These are phyloP conservation scores for Arthrobotrys pseudoclavata DNA, from an alignment of 2,329 filamentous ascomycete genomes.

Conservation along the genomic window DNA sequence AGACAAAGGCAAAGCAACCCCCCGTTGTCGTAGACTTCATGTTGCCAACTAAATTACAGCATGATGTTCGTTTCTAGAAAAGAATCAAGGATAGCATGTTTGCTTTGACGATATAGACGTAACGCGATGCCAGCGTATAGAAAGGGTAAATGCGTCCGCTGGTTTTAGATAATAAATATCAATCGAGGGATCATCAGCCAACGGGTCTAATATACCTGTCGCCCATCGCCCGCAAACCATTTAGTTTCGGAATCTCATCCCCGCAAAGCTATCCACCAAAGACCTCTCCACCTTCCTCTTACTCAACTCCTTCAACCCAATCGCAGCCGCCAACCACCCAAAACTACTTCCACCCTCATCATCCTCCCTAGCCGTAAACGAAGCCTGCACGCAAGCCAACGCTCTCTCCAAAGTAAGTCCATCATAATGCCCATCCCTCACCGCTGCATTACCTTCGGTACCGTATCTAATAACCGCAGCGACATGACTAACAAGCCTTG, in stretches of 20 bases:
- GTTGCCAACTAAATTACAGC: no score
- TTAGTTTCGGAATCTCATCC: neutral
- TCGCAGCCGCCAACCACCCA: conserved; percentile 70
- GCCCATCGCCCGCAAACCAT: no score
- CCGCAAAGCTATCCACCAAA: neutral
- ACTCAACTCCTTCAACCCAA: conserved; percentile 70
- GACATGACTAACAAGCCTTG: conserved; percentile 66
- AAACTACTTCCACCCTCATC: conserved; percentile 68
- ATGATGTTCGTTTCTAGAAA: no score
- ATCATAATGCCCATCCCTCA: conserved; percentile 39
- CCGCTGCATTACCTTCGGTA: conserved; percentile 63
- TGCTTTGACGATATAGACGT: no score
- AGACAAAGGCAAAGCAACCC: no score
- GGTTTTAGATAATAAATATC: no score
- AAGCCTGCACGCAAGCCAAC: conserved; percentile 66
- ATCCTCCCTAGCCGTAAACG: conserved; percentile 64
- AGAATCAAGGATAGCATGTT: no score
- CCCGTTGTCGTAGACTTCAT: no score
- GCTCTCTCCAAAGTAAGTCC: conserved; percentile 69
- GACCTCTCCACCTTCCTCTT: conserved; percentile 43
- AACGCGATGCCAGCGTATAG: no score
- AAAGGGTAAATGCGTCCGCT: no score
- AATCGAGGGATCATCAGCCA: no score
- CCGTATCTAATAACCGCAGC: conserved; percentile 68
- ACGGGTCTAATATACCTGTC: no score